A percentile compares a stretch with the other conserved stretches of the same genome.
Conservation (phyloP, 768 basidiomycete genomes). For the Rhodotorula kratochvilovae region DNA sequence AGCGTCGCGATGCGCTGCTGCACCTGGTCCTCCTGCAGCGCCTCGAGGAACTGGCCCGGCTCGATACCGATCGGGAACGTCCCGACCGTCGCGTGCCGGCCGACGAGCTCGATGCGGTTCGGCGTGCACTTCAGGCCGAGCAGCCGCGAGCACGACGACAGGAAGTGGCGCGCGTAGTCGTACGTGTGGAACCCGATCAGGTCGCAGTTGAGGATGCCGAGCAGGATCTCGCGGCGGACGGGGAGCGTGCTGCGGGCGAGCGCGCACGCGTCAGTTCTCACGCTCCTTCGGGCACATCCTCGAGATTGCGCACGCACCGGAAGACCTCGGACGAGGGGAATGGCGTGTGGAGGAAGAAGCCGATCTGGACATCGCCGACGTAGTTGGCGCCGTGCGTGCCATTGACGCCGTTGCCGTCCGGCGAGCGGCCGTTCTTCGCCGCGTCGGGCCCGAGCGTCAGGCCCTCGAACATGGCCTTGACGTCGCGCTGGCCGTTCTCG, state of each 20-base stretch:
- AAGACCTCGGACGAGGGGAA: constrained; percentile 98
- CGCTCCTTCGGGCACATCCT: neutral
- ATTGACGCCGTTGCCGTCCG: constrained; percentile 21
- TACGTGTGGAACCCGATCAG: constrained; percentile 99
- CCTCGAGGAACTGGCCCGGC: constrained; percentile 82
- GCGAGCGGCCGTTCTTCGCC: neutral
- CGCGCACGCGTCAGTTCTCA: neutral
- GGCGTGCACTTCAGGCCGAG: constrained; percentile 93
- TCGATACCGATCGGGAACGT: constrained; percentile 99
- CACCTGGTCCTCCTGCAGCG: constrained; percentile 74
- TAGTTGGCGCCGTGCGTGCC: constrained; percentile 30
- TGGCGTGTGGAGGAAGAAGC: constrained; percentile 97
- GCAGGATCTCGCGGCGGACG: constrained; percentile 93
- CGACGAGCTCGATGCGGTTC: constrained; percentile 89
- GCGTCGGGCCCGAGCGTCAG: constrained; percentile 46
- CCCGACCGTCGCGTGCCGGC: constrained; percentile 90
- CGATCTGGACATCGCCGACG: constrained; percentile 67
- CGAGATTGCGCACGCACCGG: constrained; percentile 56
- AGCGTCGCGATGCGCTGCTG: constrained; percentile 71
- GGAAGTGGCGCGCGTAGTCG: constrained; percentile 98
- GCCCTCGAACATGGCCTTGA: constrained; percentile 68
- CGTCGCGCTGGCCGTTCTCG: constrained; percentile 59
- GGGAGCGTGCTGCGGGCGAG: constrained; percentile 74
- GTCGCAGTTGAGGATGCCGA: constrained; percentile 91
- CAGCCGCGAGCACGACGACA: constrained; percentile 95